Evolutionary conservation across 345 rosid genomes (phyloP).

Genomic region (Pistacia vera): DNA sequence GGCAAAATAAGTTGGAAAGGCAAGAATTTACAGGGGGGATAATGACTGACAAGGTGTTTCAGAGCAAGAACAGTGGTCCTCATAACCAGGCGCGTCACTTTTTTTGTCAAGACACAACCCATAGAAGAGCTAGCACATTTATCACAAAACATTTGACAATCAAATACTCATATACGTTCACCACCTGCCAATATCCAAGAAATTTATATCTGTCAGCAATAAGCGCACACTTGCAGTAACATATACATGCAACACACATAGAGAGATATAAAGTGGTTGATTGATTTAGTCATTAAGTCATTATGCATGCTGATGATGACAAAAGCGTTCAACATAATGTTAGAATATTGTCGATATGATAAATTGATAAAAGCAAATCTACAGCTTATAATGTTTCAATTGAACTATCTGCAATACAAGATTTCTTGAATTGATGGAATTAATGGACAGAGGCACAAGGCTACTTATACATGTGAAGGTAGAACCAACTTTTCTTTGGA

Average conservation of each 20-base stretch:
- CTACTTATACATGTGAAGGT: too few relatives aligned
- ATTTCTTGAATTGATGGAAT: too few relatives aligned
- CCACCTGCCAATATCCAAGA: conserved; percentile 15
- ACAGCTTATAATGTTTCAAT: background rate
- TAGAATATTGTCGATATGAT: too few relatives aligned
- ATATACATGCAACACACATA: too few relatives aligned
- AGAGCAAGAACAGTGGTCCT: conserved; percentile 69
- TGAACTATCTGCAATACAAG: too few relatives aligned
- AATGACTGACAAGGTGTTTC: conserved; percentile 70
- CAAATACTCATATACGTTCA: background rate
- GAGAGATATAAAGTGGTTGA: too few relatives aligned
- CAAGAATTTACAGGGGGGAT: background rate
- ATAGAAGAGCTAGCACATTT: conserved; percentile 27
- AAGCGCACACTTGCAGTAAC: too few relatives aligned
- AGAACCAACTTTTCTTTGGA: background rate
- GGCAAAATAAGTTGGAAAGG: background rate
- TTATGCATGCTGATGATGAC: background rate
- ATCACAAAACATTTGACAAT: background rate
- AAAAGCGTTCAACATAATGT: background rate
- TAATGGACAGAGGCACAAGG: too few relatives aligned
- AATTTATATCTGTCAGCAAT: conserved; percentile 14
- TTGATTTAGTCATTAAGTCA: too few relatives aligned
- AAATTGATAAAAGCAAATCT: background rate
- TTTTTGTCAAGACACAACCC: conserved; percentile 53
- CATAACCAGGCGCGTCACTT: conserved; percentile 50